Evolutionary conservation across 2,329 filamentous ascomycete genomes (phyloP), one percentile per base, ranked within the genome.

Genomic region (Colletotrichum destructivum): DNA sequence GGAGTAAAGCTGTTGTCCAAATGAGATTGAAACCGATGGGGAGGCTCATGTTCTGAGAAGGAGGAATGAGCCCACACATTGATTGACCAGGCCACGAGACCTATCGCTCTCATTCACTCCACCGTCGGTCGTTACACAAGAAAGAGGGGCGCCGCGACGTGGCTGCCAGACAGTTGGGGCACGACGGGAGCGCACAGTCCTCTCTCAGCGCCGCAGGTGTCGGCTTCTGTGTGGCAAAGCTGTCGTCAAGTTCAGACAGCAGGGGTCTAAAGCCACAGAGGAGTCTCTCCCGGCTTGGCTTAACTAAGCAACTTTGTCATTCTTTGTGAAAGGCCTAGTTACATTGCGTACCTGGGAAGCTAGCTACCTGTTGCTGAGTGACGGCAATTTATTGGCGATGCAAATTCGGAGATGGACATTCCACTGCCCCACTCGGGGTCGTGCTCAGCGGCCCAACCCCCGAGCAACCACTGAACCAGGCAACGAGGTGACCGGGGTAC

Each of bases 401-500:
- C 52, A 59, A 69, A 59, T 57, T 46, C 46, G 21, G n/a, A 60
- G 5, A 60, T 69, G 69, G 42, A 55, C n/a, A 60, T 69, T 72
- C 66, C 59, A 44, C 18, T 16, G 64, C 57, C 65, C 66, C 69
- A 64, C 69, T 51, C 15, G 31, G 35, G 21, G 60, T 51, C 47
- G 47, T 21, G 35, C 35, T 44, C 40, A 55, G 38, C 65, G 23
- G 57, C 60, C 66, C 69, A 72, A 54, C 69, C 66, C 59, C 66
- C 66, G 49, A 60, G 69, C 66, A 69, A 72, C 35, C 35, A 11
- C 35, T 38, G 35, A 11, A 38, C 69, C 65, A 72, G 69, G 52
- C 63, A 69, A 63, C 66, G 16, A 62, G 59, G 38, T 23, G 61
- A 71, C 71, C 35, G 49, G 67, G 67, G 44, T 71, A 69, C 73